These are phyloP conservation scores for Penicillium taxi DNA, from an alignment of 495 filamentous ascomycete genomes.

Conservation along the genomic window DNA sequence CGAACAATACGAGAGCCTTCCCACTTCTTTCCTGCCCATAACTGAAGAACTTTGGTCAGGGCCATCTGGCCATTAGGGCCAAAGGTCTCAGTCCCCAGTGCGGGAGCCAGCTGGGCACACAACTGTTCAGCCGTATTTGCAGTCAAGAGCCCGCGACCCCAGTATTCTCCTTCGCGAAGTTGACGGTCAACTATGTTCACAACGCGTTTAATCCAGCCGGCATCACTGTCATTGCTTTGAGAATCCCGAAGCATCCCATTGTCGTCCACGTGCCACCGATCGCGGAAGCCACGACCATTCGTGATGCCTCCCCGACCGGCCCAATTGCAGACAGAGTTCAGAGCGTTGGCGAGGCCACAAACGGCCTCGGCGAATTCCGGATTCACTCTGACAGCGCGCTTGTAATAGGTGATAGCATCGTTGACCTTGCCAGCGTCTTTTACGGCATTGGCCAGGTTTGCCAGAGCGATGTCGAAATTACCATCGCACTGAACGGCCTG, in stretches of 20 bases:
- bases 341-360: constrained; percentile 88
- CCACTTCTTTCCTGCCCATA: constrained; percentile 72
- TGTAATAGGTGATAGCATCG: constrained; percentile 90
- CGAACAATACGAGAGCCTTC: constrained; percentile 85
- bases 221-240: constrained; percentile 46
- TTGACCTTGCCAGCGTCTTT: constrained; percentile 91
- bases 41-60: constrained; percentile 43
- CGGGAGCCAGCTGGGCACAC: constrained; percentile 37
- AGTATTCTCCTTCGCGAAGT: constrained; percentile 74
- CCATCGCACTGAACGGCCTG: constrained; percentile 84
- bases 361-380: constrained; percentile 97
- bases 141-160: constrained; percentile 72
- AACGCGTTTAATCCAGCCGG: constrained; percentile 92
- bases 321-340: constrained; percentile 98
- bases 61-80: constrained; percentile 20
- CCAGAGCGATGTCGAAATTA: constrained; percentile 92
- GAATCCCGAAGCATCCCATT: constrained; percentile 77
- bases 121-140: constrained; percentile 44
- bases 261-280: constrained; percentile 93
- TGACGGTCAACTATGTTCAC: constrained; percentile 91
- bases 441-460: constrained; percentile 95
- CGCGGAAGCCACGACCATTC: constrained; percentile 59
- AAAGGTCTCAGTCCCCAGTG: constrained; percentile 25
- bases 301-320: constrained; percentile 78
- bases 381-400: constrained; percentile 78